These are phyloP conservation scores for Murraya koenigii DNA, from an alignment of 345 rosid genomes.

Conservation along the genomic window DNA sequence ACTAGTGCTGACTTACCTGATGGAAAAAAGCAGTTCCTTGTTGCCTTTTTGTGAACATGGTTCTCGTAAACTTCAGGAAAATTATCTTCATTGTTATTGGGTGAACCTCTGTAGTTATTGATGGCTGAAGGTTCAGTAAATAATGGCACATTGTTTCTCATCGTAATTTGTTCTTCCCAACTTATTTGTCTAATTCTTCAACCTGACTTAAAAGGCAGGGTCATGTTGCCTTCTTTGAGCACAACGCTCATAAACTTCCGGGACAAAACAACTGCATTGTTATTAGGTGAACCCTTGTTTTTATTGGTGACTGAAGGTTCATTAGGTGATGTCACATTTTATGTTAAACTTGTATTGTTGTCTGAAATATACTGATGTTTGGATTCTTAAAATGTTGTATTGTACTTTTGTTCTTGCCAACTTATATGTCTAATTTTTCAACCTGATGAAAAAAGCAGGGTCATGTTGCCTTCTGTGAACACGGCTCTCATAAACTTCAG, in stretches of 20 bases:
- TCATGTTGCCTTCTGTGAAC: slow-evolving; percentile 29
- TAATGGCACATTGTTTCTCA: slow-evolving; percentile 31
- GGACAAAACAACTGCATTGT: slow-evolving; percentile 38
- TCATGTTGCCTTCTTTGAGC: slow-evolving; percentile 27
- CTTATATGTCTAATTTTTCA: background rate
- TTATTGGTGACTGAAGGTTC: slow-evolving; percentile 40
- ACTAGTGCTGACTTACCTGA: slow-evolving; percentile 20
- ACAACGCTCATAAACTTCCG: slow-evolving; percentile 26
- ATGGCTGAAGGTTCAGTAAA: slow-evolving; percentile 53
- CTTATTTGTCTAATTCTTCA: background rate
- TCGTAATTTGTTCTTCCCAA: background rate
- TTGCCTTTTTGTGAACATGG: slow-evolving; percentile 29
- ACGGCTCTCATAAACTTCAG: slow-evolving; percentile 28
- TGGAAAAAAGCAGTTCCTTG: slow-evolving; percentile 32
- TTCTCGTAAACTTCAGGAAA: slow-evolving; percentile 31
- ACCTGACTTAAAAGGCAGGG: slow-evolving; percentile 43
- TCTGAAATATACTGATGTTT: too few relatives aligned
- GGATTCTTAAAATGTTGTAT: too few relatives aligned
- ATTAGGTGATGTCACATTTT: slow-evolving; percentile 43
- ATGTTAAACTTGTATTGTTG: background rate
- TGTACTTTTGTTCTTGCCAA: too few relatives aligned
- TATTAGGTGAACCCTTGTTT: slow-evolving; percentile 56
- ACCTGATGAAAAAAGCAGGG: slow-evolving; percentile 46
- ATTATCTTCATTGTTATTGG: slow-evolving; percentile 49
- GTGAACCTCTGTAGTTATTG: slow-evolving; percentile 42